Percentiles rank a stretch among this genome's conserved stretches.
Evolutionary conservation across 306 rosid species (phyloP).

Genomic region (Prunus fruticosa): DNA sequence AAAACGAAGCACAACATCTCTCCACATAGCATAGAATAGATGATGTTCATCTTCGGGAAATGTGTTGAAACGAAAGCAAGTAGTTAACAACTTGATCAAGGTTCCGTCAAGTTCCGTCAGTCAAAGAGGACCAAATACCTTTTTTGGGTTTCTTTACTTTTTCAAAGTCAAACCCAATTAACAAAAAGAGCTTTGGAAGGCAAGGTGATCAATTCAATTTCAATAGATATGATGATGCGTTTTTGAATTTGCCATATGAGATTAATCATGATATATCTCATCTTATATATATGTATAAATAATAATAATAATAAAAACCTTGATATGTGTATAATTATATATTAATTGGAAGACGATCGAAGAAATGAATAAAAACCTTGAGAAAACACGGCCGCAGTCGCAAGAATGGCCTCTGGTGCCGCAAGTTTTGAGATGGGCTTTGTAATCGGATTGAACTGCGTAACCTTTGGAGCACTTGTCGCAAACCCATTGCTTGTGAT

Average conservation of each 20-base stretch:
- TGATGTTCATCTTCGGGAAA: conserved; percentile 5
- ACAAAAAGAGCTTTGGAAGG: conserved; percentile 13
- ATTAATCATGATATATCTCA: not conserved
- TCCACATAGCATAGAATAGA: not conserved
- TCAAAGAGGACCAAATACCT: conserved; percentile 23
- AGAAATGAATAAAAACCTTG: conserved; percentile 44
- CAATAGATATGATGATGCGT: not conserved
- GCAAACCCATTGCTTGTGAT: conserved; percentile 96
- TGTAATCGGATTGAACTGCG: conserved; percentile 96
- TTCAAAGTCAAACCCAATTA: conserved; percentile 55
- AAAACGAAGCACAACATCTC: conserved; percentile 13
- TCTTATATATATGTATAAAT: not conserved
- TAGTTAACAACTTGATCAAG: conserved; percentile 39
- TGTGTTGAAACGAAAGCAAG: conserved; percentile 30
- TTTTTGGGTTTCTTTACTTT: conserved; percentile 30
- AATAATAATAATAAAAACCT: not conserved
- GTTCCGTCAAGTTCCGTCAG: conserved; percentile 37
- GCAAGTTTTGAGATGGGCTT: conserved; percentile 97
- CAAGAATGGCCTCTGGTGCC: conserved; percentile 98
- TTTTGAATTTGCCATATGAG: not conserved
- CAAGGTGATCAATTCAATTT: not conserved
- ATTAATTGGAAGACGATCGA: not conserved
- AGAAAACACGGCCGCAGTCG: conserved; percentile 96
- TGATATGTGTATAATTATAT: not conserved
- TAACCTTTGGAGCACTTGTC: conserved; percentile 85